These are phyloP conservation scores for Suillus alpinus DNA, from an alignment of 768 basidiomycete genomes.

Conservation along the genomic window DNA sequence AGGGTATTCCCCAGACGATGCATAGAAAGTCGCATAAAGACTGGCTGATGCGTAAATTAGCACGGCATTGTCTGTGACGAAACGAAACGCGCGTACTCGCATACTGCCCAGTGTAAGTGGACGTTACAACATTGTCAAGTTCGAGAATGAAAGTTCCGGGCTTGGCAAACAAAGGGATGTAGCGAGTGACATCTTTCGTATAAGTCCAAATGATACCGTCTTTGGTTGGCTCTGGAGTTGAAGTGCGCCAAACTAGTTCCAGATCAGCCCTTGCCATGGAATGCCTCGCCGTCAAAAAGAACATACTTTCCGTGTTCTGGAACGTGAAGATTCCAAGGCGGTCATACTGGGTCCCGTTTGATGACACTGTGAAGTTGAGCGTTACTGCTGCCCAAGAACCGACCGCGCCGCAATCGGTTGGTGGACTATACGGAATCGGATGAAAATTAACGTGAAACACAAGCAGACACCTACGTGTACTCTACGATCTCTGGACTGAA, in stretches of 20 bases:
- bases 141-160: slow-evolving; percentile 70
- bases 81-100: slow-evolving; percentile 45
- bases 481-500: slow-evolving; percentile 62
- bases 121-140: slow-evolving; percentile 64
- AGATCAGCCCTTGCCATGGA: background rate
- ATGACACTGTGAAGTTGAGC: slow-evolving; percentile 74
- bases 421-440: slow-evolving; percentile 45
- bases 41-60: slow-evolving; percentile 42
- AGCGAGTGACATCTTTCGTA: slow-evolving; percentile 73
- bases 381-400: slow-evolving; percentile 77
- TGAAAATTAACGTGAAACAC: background rate
- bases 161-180: slow-evolving; percentile 65
- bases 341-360: slow-evolving; percentile 76
- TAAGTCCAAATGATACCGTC: slow-evolving; percentile 79
- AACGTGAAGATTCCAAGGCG: slow-evolving; percentile 72
- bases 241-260: slow-evolving; percentile 69
- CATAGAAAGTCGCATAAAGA: slow-evolving; percentile 70
- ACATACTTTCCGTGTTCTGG: slow-evolving; percentile 72
- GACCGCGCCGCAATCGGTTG: slow-evolving; percentile 63
- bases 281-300: background rate
- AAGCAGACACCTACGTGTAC: slow-evolving; percentile 44
- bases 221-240: slow-evolving; percentile 70
- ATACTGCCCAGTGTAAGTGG: slow-evolving; percentile 62
- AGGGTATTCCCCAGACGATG: slow-evolving; percentile 53
- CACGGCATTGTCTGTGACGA: background rate